A percentile compares a stretch with the other conserved stretches of the same genome.
Conservation (phyloP, 108 stramenopile species). For the Nitzschia inconspicua region DNA sequence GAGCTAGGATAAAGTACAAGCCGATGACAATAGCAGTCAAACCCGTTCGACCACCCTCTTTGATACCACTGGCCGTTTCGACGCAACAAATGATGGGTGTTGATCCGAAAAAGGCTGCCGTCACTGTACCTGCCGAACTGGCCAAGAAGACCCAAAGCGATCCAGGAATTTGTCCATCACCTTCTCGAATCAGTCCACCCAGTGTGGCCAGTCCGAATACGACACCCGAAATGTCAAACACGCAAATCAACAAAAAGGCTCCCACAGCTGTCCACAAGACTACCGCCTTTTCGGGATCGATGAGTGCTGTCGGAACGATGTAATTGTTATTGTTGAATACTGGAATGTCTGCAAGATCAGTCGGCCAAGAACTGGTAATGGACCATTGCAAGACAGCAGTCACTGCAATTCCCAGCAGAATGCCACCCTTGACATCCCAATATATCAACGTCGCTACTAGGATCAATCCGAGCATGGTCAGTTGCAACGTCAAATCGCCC, state of each 20-base stretch:
- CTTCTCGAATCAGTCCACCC: constrained; percentile 30
- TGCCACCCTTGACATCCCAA: constrained; percentile 48
- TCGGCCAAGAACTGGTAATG: constrained; percentile 30
- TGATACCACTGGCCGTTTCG: constrained; percentile 54
- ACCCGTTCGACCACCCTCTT: constrained; percentile 63
- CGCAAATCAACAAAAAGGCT: constrained; percentile 50
- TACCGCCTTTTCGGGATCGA: constrained; percentile 14
- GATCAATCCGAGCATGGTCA: constrained; percentile 43
- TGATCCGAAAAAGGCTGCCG: constrained; percentile 39
- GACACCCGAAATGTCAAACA: constrained; percentile 65
- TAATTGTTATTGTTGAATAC: constrained; percentile 9
- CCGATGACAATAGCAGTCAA: constrained; percentile 53
- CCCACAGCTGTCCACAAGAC: constrained; percentile 30
- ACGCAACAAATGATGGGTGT: constrained; percentile 59
- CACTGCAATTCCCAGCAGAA: constrained; percentile 46
- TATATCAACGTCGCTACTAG: constrained; percentile 40
- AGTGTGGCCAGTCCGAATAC: constrained; percentile 54
- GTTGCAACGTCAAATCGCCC: constrained; percentile 22
- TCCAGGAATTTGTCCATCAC: constrained; percentile 41
- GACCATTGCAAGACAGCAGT: constrained; percentile 38
- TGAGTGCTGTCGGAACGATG: constrained; percentile 18
- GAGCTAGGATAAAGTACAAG: constrained; percentile 34
- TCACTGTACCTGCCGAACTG: constrained; percentile 36
- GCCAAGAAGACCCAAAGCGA: constrained; percentile 47
- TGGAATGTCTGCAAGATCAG: constrained; percentile 35